Percentiles rank a stretch among this genome's conserved stretches.
These are phyloP conservation scores for Escovopsis sp. DNA, from an alignment of 2,329 filamentous ascomycete genomes.

Conservation along the genomic window DNA sequence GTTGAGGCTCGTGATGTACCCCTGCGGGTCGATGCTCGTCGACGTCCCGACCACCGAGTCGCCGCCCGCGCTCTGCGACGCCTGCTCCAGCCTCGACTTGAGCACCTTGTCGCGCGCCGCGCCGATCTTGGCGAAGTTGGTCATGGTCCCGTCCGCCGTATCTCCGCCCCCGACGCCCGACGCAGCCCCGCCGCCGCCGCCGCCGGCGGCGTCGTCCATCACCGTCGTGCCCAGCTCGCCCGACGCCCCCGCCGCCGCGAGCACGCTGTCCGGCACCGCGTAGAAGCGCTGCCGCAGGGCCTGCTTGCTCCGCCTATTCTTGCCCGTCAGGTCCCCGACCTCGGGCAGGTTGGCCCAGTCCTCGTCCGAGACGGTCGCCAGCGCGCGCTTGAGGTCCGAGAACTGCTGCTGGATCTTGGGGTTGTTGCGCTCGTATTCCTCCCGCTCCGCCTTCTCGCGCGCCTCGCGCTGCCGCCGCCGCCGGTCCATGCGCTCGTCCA, in stretches of 20 bases:
- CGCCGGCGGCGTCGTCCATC: constrained; percentile 54
- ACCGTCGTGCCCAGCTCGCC: constrained; percentile 78
- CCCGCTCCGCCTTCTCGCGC: constrained; percentile 77
- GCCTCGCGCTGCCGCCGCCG: constrained; percentile 86
- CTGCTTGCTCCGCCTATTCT: constrained; percentile 75
- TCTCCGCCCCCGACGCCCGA: constrained; percentile 10
- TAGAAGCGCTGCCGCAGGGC: constrained; percentile 79
- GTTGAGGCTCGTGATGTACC: constrained; percentile 84
- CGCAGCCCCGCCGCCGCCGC: constrained; percentile 26
- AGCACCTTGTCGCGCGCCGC: constrained; percentile 92
- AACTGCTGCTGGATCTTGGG: constrained; percentile 98
- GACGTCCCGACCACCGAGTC: constrained; percentile 61
- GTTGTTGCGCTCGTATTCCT: constrained; percentile 94
- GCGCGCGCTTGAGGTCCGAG: constrained; percentile 81
- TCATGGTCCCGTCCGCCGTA: constrained; percentile 74
- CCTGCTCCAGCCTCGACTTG: constrained; percentile 84
- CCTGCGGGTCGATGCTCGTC: constrained; percentile 86
- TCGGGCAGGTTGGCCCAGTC: constrained; percentile 95
- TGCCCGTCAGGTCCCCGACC: constrained; percentile 90
- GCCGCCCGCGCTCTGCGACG: constrained; percentile 53
- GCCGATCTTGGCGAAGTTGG: constrained; percentile 95
- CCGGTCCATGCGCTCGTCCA: constrained; percentile 95
- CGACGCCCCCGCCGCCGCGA: constrained; percentile 71
- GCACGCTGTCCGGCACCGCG: constrained; percentile 88
- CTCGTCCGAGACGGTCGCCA: constrained; percentile 80